phyloP scores from a whole-genome alignment of 2,329 filamentous ascomycete species.

The Fusarium sp. region DNA sequence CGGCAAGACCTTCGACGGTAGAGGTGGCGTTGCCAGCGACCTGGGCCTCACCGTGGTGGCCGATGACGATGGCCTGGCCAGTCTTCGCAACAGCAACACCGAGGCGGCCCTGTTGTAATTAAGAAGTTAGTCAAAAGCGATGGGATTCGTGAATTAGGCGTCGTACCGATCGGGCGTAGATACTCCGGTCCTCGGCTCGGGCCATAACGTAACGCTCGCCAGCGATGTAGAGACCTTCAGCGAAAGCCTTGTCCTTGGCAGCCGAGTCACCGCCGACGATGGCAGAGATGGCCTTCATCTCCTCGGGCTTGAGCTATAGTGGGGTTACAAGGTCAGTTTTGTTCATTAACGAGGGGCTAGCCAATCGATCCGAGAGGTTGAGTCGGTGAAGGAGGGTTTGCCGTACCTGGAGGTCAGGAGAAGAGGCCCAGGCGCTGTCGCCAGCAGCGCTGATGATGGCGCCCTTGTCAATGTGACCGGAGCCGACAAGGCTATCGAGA shows the following conservation, averaged over 20 bases:
- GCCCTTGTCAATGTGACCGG: constrained; percentile 82
- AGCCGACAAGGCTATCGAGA: constrained; percentile 76
- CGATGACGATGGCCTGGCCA: constrained; percentile 86
- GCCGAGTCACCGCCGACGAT: constrained; percentile 59
- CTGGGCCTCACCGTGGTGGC: constrained; percentile 81
- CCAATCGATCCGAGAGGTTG: not conserved
- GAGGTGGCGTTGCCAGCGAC: constrained; percentile 80
- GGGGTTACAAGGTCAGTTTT: constrained; percentile 18
- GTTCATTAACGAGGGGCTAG: not conserved
- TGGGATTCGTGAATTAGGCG: not conserved
- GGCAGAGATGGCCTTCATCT: constrained; percentile 68
- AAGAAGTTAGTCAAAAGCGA: constrained; percentile 1
- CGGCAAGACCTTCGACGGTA: constrained; percentile 84
- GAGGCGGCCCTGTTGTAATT: constrained; percentile 69
- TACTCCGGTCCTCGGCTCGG: constrained; percentile 78
- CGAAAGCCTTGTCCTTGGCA: constrained; percentile 73
- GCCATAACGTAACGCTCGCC: constrained; percentile 83
- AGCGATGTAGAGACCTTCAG: constrained; percentile 78
- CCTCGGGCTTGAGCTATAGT: constrained; percentile 55
- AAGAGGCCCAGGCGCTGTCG: constrained; percentile 82
- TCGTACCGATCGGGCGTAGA: constrained; percentile 87
- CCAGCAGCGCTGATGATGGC: constrained; percentile 85
- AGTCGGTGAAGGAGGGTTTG: constrained; percentile 5
- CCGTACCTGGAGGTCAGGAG: constrained; percentile 77
- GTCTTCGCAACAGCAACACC: constrained; percentile 89